phyloP scores from a whole-genome alignment of 1,284 basidiomycete species.

The Cystobasidiaceae sp. region DNA sequence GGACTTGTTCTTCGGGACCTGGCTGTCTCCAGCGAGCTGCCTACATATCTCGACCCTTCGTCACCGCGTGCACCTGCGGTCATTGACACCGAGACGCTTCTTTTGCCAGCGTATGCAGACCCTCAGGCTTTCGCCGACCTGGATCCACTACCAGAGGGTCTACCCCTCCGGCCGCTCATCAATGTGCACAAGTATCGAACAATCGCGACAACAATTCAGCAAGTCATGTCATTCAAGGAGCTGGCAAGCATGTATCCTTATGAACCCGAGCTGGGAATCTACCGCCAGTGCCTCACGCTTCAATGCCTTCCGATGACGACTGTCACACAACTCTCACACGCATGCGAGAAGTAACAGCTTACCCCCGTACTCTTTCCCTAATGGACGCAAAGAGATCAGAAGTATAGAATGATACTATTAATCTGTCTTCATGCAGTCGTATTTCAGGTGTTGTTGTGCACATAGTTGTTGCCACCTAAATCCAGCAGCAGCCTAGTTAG shows the following conservation, averaged over 20 bases:
- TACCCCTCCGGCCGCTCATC: constrained; percentile 75
- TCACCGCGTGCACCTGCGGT: constrained; percentile 63
- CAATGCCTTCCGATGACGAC: constrained; percentile 51
- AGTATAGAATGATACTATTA: too few species aligned
- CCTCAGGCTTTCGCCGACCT: constrained; percentile 70
- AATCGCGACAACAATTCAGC: constrained; percentile 69
- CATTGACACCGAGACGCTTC: constrained; percentile 59
- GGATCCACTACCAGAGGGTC: constrained; percentile 55
- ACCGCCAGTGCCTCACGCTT: constrained; percentile 66
- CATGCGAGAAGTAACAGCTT: constrained; percentile 32
- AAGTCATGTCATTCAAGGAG: constrained; percentile 71
- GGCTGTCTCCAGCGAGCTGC: constrained; percentile 60
- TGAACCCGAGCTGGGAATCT: constrained; percentile 64
- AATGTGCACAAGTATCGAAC: constrained; percentile 80
- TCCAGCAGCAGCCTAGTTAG: too few species aligned
- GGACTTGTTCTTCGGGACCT: constrained; percentile 74
- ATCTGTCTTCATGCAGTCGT: too few species aligned
- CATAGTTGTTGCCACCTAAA: too few species aligned
- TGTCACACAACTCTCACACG: constrained; percentile 23
- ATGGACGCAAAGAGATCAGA: too few species aligned
- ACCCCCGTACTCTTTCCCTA: too few species aligned
- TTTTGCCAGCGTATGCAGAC: constrained; percentile 61
- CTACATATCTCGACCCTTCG: constrained; percentile 75
- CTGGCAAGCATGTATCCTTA: constrained; percentile 63
- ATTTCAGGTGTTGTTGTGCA: too few species aligned